Base-by-base conservation (phyloP, 2,329 filamentous ascomycete genomes). In the Rachicladosporium sp. region DNA sequence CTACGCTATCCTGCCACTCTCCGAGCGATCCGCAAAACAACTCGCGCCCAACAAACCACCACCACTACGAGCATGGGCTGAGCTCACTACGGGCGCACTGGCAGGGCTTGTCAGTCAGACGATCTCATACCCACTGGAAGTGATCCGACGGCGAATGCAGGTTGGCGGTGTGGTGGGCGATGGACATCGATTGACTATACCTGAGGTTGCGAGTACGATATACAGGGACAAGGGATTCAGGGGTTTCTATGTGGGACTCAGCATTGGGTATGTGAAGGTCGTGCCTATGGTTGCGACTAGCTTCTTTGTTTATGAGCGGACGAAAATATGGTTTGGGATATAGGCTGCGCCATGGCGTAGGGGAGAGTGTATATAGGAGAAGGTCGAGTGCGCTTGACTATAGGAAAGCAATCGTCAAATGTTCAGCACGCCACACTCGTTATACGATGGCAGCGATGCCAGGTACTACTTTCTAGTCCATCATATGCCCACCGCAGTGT, bases 81-180 rank as follows among this genome's bases (percentile, higher is more conserved):
- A 96, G 61, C 73, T 98, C 4, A 70, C 73, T 3, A 79, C 87
- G 0, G 91, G 91, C 35, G 91, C 88, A 1, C 60, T 91, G 7
- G 88, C 91, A 0, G 91, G 91, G 2, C 68, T 94, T 44, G 77
- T 95, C 1, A 88, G 86, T 6, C 91, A 98, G 62, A 94, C 89
- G 0, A 76, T 80, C 0, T 93, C 88, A 10, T 98, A 98, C 59
- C 91, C 91, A 4, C 70, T 98, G 2, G 91, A 98, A 61, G 85
- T 98, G 10, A 82, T 96, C 43, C 71, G 91, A 44, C 73, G 91
- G 47, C 73, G 91, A 35, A 96, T 98, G 89, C 91, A 98, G 59
- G 91, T 98, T 10, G 84, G 86, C 35, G 91, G 89, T 8, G 88
- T 89, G 0, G 86, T 96, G 1, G 91, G 91, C 1, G 88, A 96